Percentiles rank a stretch among this genome's conserved stretches.
These are phyloP conservation scores for Sphaerobolus stellatus DNA, from an alignment of 1,284 basidiomycete species.

Conservation along the genomic window DNA sequence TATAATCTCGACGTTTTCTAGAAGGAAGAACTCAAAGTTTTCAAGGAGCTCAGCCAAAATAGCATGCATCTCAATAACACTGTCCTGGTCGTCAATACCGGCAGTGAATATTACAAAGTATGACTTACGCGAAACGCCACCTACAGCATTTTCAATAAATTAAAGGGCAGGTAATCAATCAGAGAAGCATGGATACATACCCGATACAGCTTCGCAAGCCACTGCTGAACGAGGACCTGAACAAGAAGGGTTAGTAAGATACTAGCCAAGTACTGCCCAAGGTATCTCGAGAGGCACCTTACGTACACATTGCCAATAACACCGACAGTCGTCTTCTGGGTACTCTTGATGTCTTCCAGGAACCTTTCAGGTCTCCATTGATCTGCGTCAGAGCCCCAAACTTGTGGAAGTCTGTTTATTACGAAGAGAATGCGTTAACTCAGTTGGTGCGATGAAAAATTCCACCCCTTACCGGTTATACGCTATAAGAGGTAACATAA, in stretches of 20 bases:
- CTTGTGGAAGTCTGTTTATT: background rate
- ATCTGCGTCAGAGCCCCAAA: conserved; percentile 28
- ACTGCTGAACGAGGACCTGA: conserved; percentile 11
- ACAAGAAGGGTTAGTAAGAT: background rate
- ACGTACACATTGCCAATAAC: conserved; percentile 23
- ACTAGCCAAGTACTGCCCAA: background rate
- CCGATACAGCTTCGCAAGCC: conserved; percentile 25
- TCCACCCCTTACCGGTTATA: conserved; percentile 15
- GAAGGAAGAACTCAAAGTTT: conserved; percentile 45
- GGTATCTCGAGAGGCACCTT: conserved; percentile 20
- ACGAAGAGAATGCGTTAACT: background rate
- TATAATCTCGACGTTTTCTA: conserved; percentile 19
- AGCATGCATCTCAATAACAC: conserved; percentile 48
- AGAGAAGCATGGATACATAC: conserved; percentile 14
- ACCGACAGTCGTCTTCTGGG: conserved; percentile 17
- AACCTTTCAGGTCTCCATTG: conserved; percentile 26
- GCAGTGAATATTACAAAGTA: background rate
- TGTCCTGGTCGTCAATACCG: conserved; percentile 15
- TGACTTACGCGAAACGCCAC: conserved; percentile 49
- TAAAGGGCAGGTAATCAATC: background rate
- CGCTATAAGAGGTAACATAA: conserved; percentile 27
- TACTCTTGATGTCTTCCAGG: conserved; percentile 13
- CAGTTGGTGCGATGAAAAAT: too few relatives aligned
- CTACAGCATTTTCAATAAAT: conserved; percentile 21
- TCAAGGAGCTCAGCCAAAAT: conserved; percentile 49